Base-by-base conservation (phyloP, 495 filamentous ascomycete genomes). In the Chaetomium tenue region DNA sequence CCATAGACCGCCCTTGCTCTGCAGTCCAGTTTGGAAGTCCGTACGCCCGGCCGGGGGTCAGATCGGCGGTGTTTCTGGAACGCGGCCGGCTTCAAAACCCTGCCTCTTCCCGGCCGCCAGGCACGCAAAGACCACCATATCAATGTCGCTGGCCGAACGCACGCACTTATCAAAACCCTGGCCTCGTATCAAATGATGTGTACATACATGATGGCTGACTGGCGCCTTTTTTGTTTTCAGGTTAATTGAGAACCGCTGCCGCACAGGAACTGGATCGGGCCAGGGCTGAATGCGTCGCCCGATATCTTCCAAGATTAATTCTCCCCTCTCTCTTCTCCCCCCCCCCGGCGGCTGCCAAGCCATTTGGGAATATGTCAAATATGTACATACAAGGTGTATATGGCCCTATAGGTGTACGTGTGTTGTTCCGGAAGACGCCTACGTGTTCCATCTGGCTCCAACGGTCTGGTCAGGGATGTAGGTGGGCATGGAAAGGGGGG, bases 241-340 rank as follows among this genome's bases (percentile, higher is more conserved):
- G 26, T 18, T 30, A 28, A 40, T 40, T 40, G 9, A n/a, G 33
- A 56, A 39, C 33, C 54, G 8, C 4, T 12, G 3, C 18, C 33
- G 54, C n/a, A 2, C 11, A 33, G 54, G 54, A 5, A 12, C 16
- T 39, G 54, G 33, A 25, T 46, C 37, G 55, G 39, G 39, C n/a
- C 15, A 46, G 37, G n/a, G 55, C 37, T 44, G 20, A 44, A 58
- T 58, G 55, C 12, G 23, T 46, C 9, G 13, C 22, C 28, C 39
- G 55, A 58, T 46, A 58, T 58, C 55, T 44, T 58, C 55, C 55
- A 58, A 58, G 55, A 58, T 58, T 58, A 39, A 37, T 23, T 23
- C 20, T n/a, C n/a, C n/a, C n/a, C 20, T 28, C 26, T 58, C 46
- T 37, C 55, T 23, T 12, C 20, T 30, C 28, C 6, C 6, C 20